A percentile compares a stretch with the other conserved stretches of the same genome.
phyloP scores from a whole-genome alignment of 73 alveolate species.

The Symbiodinium pilosum region DNA sequence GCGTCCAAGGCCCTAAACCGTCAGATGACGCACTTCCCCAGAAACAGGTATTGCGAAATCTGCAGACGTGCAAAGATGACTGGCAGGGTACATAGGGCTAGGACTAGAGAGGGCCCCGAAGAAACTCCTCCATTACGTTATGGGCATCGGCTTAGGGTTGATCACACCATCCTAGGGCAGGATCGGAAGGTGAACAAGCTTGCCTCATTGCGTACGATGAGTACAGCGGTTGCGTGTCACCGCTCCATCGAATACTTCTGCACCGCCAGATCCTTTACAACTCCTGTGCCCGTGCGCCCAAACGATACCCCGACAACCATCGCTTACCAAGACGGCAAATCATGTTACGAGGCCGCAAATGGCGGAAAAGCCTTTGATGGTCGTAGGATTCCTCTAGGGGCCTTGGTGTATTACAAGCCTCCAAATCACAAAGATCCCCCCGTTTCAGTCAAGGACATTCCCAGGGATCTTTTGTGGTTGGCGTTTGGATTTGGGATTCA shows the following conservation, averaged over 20 bases:
- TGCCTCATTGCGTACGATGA: constrained; percentile 31
- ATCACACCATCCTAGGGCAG: neutral
- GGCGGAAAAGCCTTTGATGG: neutral
- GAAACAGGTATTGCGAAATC: neutral
- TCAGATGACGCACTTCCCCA: constrained; percentile 17
- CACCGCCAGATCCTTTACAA: neutral
- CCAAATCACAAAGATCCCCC: constrained; percentile 25
- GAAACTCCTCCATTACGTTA: constrained; percentile 3
- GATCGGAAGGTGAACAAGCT: constrained; percentile 15
- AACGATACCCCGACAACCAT: neutral
- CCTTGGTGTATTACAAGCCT: constrained; percentile 26
- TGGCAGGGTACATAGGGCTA: neutral
- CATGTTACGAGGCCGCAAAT: constrained; percentile 29
- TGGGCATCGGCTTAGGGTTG: neutral
- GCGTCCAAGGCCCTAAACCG: neutral
- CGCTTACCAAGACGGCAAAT: neutral
- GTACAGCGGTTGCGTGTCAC: neutral
- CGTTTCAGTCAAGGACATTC: constrained; percentile 13
- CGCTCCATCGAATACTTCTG: neutral
- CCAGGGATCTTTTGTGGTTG: constrained; percentile 45
- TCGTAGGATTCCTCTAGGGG: neutral
- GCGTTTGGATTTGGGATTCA: constrained; percentile 26
- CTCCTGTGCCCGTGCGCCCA: neutral
- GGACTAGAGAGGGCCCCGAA: neutral
- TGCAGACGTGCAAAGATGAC: constrained; percentile 26